phyloP scores from a whole-genome alignment of 2,329 filamentous ascomycete genomes.

The Paracamarosporium sp. region DNA sequence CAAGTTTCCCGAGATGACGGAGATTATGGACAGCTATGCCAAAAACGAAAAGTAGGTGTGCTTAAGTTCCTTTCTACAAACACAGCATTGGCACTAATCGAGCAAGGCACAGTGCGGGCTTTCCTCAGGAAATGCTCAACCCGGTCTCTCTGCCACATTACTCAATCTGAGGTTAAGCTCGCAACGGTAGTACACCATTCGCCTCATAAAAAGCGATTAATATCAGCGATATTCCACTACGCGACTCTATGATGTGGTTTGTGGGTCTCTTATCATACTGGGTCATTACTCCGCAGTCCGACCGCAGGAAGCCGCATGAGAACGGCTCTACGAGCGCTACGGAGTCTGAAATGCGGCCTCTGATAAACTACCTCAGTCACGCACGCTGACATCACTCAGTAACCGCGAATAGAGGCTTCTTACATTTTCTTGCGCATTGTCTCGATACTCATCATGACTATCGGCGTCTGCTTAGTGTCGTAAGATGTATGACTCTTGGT shows the following conservation, averaged over 20 bases:
- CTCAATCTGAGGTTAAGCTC: constrained; percentile 4
- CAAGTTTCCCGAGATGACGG: constrained; percentile 28
- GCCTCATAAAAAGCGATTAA: background rate
- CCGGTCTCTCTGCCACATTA: constrained; percentile 6
- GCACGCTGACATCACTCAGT: background rate
- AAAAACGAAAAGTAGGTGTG: constrained; percentile 12
- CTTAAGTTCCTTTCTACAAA: background rate
- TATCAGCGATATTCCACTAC: background rate
- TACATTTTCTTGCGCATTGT: background rate
- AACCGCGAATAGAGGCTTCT: background rate
- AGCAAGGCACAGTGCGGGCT: background rate
- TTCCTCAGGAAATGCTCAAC: constrained; percentile 11
- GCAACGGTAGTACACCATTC: background rate
- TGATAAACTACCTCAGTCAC: background rate
- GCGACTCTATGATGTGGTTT: background rate
- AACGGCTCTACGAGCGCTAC: background rate
- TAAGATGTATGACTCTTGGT: background rate
- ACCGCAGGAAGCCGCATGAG: background rate
- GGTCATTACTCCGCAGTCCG: background rate
- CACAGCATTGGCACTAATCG: background rate
- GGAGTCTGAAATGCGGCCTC: background rate
- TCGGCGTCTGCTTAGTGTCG: background rate
- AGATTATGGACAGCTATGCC: constrained; percentile 25
- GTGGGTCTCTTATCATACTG: background rate
- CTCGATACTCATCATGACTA: background rate